Percentiles rank a stretch among this genome's conserved stretches.
Evolutionary conservation across 441 rosid genomes (phyloP).

Genomic region (Populus trichocarpa): DNA sequence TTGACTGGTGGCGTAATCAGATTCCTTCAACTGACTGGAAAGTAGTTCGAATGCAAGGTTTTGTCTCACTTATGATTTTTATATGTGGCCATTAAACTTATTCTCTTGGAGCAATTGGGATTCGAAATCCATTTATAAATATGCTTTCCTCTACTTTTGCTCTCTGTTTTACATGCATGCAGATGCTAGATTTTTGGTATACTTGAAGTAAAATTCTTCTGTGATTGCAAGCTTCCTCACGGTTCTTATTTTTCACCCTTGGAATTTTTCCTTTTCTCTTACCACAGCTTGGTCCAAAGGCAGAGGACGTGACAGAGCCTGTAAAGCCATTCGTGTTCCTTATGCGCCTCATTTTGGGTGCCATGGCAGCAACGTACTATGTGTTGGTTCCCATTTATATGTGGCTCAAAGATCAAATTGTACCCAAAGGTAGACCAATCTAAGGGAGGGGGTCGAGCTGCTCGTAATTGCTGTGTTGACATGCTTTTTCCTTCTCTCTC

Average conservation of each 20-base stretch:
- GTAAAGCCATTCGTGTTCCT: conserved; percentile 46
- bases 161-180: background rate
- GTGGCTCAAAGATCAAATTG: conserved; percentile 59
- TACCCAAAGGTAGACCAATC: conserved; percentile 51
- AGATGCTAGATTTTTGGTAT: background rate
- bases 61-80: background rate
- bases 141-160: too few relatives aligned
- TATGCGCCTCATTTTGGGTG: conserved; percentile 41
- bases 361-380: conserved; percentile 44
- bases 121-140: too few relatives aligned
- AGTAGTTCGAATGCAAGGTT: background rate
- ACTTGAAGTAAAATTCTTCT: background rate
- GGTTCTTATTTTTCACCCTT: background rate
- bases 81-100: background rate
- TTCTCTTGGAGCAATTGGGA: too few relatives aligned
- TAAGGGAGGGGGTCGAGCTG: conserved; percentile 1
- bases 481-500: too few relatives aligned
- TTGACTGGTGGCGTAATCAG: background rate
- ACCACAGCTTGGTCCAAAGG: conserved; percentile 56
- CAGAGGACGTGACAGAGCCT: conserved; percentile 48
- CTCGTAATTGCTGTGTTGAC: background rate
- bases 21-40: background rate
- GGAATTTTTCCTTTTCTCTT: background rate
- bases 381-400: conserved; percentile 60
- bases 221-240: background rate